Evolutionary conservation across 2,329 filamentous ascomycete genomes (phyloP).

Genomic region (Penicillium vulpinum): DNA sequence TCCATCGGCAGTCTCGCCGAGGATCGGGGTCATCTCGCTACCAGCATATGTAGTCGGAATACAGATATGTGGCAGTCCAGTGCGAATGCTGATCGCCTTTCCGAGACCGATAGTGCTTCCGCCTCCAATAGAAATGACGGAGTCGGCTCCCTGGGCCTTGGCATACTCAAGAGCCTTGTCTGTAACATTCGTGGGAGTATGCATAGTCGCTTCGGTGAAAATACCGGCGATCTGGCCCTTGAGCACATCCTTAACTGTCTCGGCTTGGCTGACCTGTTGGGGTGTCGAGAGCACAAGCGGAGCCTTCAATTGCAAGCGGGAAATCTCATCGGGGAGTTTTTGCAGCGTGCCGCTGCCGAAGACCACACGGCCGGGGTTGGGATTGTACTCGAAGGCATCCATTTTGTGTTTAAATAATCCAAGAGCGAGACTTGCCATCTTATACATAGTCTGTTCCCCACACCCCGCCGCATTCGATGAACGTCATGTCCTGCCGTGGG

Average conservation of each 20-base stretch:
- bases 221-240: conserved; percentile 50
- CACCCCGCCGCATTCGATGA: conserved; percentile 17
- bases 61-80: conserved; percentile 58
- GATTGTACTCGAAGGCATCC: conserved; percentile 58
- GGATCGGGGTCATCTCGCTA: conserved; percentile 65
- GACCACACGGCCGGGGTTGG: conserved; percentile 55
- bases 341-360: conserved; percentile 58
- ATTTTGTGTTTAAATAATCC: conserved; percentile 31
- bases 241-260: conserved; percentile 48
- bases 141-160: conserved; percentile 51
- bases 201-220: conserved; percentile 62
- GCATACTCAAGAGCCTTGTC: conserved; percentile 56
- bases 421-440: conserved; percentile 10
- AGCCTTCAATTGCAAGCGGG: conserved; percentile 49
- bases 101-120: conserved; percentile 64
- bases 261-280: conserved; percentile 50
- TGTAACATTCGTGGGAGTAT: conserved; percentile 61
- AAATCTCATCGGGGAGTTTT: conserved; percentile 47
- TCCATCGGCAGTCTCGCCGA: conserved; percentile 62
- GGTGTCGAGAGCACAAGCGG: conserved; percentile 61
- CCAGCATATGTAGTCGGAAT: conserved; percentile 64
- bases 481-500: conserved; percentile 15
- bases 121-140: conserved; percentile 62
- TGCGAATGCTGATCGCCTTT: conserved; percentile 57
- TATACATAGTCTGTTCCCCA: conserved; percentile 21